These are phyloP conservation scores for Candida sithepensis DNA, from an alignment of 805 yeast genomes.

Conservation along the genomic window DNA sequence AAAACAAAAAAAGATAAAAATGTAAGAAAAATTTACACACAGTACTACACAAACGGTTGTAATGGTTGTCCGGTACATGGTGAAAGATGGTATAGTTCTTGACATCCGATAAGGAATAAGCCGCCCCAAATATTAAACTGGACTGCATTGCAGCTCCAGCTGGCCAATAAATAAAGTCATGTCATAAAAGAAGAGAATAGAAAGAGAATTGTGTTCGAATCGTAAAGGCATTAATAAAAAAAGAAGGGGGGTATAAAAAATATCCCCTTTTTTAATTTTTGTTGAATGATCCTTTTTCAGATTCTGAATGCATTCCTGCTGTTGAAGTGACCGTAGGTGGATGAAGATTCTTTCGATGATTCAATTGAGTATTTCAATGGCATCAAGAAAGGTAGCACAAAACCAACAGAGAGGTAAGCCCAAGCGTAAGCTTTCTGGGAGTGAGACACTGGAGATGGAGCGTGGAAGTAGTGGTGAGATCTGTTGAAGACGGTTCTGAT, in stretches of 20 bases:
- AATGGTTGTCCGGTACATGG: too few species aligned
- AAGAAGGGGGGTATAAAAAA: not conserved
- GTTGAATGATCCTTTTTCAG: conserved; percentile 6
- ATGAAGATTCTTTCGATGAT: conserved; percentile 8
- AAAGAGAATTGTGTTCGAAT: too few species aligned
- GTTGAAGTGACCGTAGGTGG: conserved; percentile 25
- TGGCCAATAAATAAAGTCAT: not conserved
- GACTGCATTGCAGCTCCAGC: not conserved
- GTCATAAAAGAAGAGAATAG: not conserved
- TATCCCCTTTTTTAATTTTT: not conserved
- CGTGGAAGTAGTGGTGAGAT: not conserved
- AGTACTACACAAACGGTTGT: too few species aligned
- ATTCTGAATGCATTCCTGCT: conserved; percentile 31
- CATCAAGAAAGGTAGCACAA: conserved; percentile 33
- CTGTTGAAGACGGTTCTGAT: conserved; percentile 6
- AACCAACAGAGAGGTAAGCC: conserved; percentile 31
- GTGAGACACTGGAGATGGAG: conserved; percentile 7
- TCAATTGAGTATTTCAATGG: conserved; percentile 29
- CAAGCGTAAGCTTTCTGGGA: conserved; percentile 25
- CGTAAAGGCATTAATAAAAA: not conserved
- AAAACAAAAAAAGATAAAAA: not conserved
- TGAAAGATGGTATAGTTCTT: too few species aligned
- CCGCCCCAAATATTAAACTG: not conserved
- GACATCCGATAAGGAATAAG: not conserved
- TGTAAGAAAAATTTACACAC: not conserved